These are phyloP conservation scores for Penicillium verhagenii DNA, from an alignment of 495 filamentous ascomycete genomes.

Conservation along the genomic window DNA sequence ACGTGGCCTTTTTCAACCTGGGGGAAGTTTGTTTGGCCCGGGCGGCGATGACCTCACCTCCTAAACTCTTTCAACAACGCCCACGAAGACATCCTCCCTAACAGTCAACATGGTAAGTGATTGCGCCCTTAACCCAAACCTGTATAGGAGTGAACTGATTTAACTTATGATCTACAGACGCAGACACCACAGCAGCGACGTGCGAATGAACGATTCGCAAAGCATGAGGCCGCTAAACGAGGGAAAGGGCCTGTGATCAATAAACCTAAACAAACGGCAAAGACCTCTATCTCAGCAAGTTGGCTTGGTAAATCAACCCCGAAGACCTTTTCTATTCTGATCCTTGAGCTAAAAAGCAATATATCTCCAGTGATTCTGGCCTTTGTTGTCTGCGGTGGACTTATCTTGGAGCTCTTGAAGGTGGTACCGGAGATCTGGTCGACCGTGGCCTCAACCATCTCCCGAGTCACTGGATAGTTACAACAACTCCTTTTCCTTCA, in stretches of 20 bases:
- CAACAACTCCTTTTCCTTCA: background rate
- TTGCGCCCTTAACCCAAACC: background rate
- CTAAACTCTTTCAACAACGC: background rate
- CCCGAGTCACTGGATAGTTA: slow-evolving; percentile 20
- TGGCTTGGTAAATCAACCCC: slow-evolving; percentile 72
- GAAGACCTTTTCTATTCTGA: background rate
- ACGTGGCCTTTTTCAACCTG: slow-evolving; percentile 2
- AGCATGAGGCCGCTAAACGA: slow-evolving; percentile 73
- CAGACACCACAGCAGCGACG: slow-evolving; percentile 94
- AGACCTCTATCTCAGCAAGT: slow-evolving; percentile 73
- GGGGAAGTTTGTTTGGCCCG: background rate
- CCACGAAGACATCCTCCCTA: background rate
- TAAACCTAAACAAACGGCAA: slow-evolving; percentile 67
- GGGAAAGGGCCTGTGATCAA: slow-evolving; percentile 72
- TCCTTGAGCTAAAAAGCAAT: background rate
- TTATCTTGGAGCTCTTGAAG: slow-evolving; percentile 48
- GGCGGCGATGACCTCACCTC: slow-evolving; percentile 1
- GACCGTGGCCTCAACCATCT: slow-evolving; percentile 27
- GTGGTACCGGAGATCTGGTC: slow-evolving; percentile 61
- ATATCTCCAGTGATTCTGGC: slow-evolving; percentile 22
- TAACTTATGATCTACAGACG: slow-evolving; percentile 50
- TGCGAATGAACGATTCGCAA: slow-evolving; percentile 81
- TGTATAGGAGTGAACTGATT: background rate
- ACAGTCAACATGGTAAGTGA: background rate
- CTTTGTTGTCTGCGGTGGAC: slow-evolving; percentile 25